These are phyloP conservation scores for Pyrenophora tritici-repentis DNA, from an alignment of 2,329 filamentous ascomycete genomes.

Conservation along the genomic window DNA sequence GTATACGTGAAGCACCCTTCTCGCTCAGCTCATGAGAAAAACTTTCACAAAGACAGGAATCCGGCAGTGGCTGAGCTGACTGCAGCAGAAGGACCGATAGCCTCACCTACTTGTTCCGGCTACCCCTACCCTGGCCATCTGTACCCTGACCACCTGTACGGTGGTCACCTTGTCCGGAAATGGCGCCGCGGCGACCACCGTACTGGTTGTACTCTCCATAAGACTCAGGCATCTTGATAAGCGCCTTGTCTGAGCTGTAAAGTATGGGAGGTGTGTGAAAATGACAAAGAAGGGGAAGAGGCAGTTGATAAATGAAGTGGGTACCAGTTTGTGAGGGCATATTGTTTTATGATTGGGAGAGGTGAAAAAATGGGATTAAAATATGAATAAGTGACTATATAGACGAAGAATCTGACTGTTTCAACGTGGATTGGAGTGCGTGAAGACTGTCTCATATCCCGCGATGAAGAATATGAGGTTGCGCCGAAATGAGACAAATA, in stretches of 20 bases:
- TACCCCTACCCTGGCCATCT: background rate
- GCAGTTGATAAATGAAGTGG: too few relatives aligned
- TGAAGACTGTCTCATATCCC: background rate
- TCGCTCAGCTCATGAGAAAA: too few relatives aligned
- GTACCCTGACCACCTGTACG: background rate
- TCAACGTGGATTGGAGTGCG: background rate
- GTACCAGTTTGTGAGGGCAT: too few relatives aligned
- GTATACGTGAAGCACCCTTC: too few relatives aligned
- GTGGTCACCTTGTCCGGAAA: constrained; percentile 10
- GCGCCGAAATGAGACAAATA: too few relatives aligned
- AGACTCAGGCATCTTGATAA: constrained; percentile 3
- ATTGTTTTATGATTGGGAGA: too few relatives aligned
- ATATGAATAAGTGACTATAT: too few relatives aligned
- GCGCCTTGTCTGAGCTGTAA: background rate
- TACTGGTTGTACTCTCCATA: constrained; percentile 11
- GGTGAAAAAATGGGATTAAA: too few relatives aligned
- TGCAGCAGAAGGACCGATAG: too few relatives aligned
- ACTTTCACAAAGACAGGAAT: too few relatives aligned
- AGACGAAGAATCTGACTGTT: background rate
- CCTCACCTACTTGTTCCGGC: too few relatives aligned
- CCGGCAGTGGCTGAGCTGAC: too few relatives aligned
- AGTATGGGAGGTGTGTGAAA: background rate
- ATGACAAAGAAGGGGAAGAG: background rate
- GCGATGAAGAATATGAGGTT: background rate
- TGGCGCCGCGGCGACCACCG: constrained; percentile 13